These are phyloP conservation scores for Nicotiana benthamiana DNA, from an alignment of 257 asterid genomes.

Conservation along the genomic window DNA sequence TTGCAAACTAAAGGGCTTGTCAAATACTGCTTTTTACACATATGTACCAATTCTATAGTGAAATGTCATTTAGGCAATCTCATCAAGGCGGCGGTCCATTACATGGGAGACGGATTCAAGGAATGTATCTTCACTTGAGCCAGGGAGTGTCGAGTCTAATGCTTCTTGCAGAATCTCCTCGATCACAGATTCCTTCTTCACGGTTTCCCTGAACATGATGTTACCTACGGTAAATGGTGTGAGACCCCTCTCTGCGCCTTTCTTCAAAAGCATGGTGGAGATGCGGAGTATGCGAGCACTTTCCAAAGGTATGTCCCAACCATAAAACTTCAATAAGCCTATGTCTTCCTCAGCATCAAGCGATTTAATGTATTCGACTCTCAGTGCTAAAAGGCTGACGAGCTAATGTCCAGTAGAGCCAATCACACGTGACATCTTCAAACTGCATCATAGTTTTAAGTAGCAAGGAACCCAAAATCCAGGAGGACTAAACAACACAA, in stretches of 20 bases:
- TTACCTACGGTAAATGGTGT: constrained; percentile 16
- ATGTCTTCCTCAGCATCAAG: constrained; percentile 21
- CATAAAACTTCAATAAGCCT: constrained; percentile 18
- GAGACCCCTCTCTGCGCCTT: constrained; percentile 17
- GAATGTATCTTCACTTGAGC: constrained; percentile 14
- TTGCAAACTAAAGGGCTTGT: background rate
- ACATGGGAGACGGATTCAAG: constrained; percentile 10
- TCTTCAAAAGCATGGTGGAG: constrained; percentile 25
- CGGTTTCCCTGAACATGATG: constrained; percentile 15
- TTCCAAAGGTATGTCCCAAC: constrained; percentile 18
- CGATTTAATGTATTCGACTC: constrained; percentile 16
- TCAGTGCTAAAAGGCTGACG: constrained; percentile 13
- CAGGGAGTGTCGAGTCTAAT: constrained; percentile 7
- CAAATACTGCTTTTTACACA: background rate
- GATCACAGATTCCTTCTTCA: constrained; percentile 15
- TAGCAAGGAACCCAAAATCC: background rate
- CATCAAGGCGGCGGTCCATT: constrained; percentile 15
- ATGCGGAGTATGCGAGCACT: constrained; percentile 15
- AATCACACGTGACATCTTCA: constrained; percentile 24
- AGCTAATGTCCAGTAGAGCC: constrained; percentile 26
- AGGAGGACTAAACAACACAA: background rate
- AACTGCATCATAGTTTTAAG: constrained; percentile 8
- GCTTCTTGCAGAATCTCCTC: constrained; percentile 17
- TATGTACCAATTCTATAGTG: background rate
- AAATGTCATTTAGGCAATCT: background rate